Percentiles rank a stretch among this genome's conserved stretches.
Evolutionary conservation across 257 asterid genomes (phyloP).

Genomic region (Nicotiana knightiana): DNA sequence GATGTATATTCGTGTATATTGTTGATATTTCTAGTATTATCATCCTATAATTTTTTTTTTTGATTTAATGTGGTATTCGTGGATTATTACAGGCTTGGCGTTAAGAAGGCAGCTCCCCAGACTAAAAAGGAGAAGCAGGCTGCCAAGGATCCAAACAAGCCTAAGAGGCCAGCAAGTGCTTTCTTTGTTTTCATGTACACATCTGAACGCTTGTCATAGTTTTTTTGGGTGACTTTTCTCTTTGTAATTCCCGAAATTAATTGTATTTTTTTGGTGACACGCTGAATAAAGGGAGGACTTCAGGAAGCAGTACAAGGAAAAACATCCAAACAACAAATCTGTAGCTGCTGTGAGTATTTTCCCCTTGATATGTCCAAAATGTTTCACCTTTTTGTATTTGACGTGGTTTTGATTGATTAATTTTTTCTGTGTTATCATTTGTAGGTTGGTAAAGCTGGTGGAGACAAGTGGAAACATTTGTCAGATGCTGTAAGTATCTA

Average conservation of each 20-base stretch:
- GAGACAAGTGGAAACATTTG: conserved; percentile 77
- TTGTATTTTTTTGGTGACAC: neutral
- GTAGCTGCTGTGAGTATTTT: conserved; percentile 52
- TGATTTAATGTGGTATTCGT: neutral
- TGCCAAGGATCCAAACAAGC: conserved; percentile 86
- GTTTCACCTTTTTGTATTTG: neutral
- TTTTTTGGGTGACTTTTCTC: neutral
- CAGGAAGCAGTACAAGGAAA: conserved; percentile 65
- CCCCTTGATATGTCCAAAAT: neutral
- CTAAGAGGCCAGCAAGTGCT: conserved; percentile 90
- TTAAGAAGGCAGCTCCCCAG: conserved; percentile 45
- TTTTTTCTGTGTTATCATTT: neutral
- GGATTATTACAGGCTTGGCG: conserved; percentile 32
- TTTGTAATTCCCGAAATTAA: neutral
- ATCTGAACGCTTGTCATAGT: neutral
- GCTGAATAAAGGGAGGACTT: conserved; percentile 60
- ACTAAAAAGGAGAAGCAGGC: conserved; percentile 29
- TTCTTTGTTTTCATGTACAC: conserved; percentile 79
- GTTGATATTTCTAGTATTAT: neutral
- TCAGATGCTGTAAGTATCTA: conserved; percentile 44
- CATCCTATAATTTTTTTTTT: neutral
- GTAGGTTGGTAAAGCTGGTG: conserved; percentile 87
- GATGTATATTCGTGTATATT: neutral
- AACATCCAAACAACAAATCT: conserved; percentile 72
- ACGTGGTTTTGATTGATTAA: too few species aligned